Conservation (phyloP, 1,284 basidiomycete species). For the Somion occarium region DNA sequence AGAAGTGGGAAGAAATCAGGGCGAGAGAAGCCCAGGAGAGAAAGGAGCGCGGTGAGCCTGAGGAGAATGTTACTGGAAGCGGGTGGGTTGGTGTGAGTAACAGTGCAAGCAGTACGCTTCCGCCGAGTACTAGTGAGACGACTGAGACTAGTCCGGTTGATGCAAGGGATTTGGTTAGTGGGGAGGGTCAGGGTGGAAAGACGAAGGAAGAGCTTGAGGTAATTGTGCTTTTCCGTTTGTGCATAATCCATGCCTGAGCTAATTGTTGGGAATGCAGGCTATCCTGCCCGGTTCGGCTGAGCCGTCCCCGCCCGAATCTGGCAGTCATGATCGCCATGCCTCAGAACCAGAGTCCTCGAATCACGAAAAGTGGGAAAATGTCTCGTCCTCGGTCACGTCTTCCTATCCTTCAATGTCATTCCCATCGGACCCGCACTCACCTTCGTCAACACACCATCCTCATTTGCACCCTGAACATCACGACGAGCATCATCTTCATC, state of each 20-base stretch:
- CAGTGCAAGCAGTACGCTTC: constrained; percentile 16
- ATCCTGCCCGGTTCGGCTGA: constrained; percentile 16
- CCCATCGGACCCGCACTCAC: constrained; percentile 47
- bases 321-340: constrained; percentile 16
- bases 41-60: constrained; percentile 31
- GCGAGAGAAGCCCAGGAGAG: constrained; percentile 30
- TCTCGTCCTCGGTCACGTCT: constrained; percentile 58
- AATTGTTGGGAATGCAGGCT: constrained; percentile 8
- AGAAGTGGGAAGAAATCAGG: constrained; percentile 61
- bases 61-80: constrained; percentile 42
- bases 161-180: constrained; percentile 39
- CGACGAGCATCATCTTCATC: constrained; percentile 15
- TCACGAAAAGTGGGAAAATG: constrained; percentile 59
- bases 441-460: constrained; percentile 17
- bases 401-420: constrained; percentile 76
- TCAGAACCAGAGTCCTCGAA: constrained; percentile 37
- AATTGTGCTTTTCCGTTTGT: constrained; percentile 7
- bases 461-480: constrained; percentile 9
- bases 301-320: constrained; percentile 12
- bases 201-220: constrained; percentile 24
- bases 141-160: constrained; percentile 35
- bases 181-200: constrained; percentile 34
- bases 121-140: constrained; percentile 13
- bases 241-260: neutral
- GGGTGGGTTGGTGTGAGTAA: constrained; percentile 11